Conservation (phyloP, 306 rosid genomes). For the Cercis canadensis region DNA sequence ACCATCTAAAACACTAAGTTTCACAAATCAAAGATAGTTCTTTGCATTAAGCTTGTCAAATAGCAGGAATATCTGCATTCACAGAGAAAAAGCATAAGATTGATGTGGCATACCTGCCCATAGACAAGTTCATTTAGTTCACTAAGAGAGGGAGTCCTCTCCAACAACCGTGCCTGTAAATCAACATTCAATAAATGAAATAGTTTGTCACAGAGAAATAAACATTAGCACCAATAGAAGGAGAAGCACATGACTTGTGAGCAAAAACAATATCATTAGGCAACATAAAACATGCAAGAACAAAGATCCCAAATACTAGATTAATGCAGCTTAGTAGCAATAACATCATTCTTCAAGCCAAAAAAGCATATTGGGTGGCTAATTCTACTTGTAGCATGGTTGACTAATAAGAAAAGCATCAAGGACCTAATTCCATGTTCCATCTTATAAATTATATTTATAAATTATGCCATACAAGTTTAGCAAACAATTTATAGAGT, state of each 20-base stretch:
- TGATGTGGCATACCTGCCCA: slow-evolving; percentile 74
- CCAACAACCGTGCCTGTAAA: slow-evolving; percentile 81
- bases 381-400: background rate
- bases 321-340: background rate
- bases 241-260: background rate
- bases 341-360: background rate
- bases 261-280: background rate
- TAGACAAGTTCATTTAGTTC: slow-evolving; percentile 89
- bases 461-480: background rate
- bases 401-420: background rate
- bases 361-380: background rate
- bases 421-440: background rate
- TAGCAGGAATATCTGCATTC: slow-evolving; percentile 18
- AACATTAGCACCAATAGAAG: background rate
- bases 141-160: slow-evolving; percentile 93
- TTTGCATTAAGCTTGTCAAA: slow-evolving; percentile 22
- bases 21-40: slow-evolving; percentile 35
- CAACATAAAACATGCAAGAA: background rate
- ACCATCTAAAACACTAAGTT: slow-evolving; percentile 19
- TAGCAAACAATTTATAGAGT: slow-evolving; percentile 26
- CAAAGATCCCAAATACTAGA: background rate
- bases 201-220: slow-evolving; percentile 27
- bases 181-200: slow-evolving; percentile 49
- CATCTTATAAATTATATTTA: background rate
- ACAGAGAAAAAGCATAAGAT: slow-evolving; percentile 25